Percentiles rank a stretch among this genome's conserved stretches.
Evolutionary conservation across 179 eudicot genomes (phyloP).

Genomic region (Beta corolliflora): DNA sequence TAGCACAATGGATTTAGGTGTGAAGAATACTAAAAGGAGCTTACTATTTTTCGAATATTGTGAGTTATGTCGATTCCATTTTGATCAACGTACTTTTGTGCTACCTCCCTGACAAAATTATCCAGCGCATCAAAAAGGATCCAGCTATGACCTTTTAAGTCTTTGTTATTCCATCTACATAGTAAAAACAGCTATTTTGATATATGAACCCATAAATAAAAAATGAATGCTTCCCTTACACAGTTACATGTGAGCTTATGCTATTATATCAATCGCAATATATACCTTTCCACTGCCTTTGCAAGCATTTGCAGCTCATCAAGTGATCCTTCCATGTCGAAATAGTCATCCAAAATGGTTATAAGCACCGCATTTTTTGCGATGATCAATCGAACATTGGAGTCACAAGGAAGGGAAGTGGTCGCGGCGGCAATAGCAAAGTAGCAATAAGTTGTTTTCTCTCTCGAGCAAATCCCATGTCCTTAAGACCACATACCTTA

Average conservation of each 20-base stretch:
- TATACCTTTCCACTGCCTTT: slow-evolving; percentile 16
- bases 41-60: slow-evolving; percentile 41
- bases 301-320: slow-evolving; percentile 32
- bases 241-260: no score
- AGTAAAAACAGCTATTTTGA: background rate
- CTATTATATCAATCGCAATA: no score
- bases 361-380: slow-evolving; percentile 40
- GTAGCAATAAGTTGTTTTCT: slow-evolving; percentile 42
- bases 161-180: slow-evolving; percentile 47
- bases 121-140: slow-evolving; percentile 48
- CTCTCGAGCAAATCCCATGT: slow-evolving; percentile 55
- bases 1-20: no score
- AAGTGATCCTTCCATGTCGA: slow-evolving; percentile 40
- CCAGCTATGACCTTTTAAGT: slow-evolving; percentile 37
- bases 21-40: background rate
- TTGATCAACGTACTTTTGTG: slow-evolving; percentile 23
- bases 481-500: slow-evolving; percentile 30
- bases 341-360: slow-evolving; percentile 46
- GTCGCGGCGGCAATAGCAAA: slow-evolving; percentile 32
- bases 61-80: slow-evolving; percentile 24
- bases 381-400: slow-evolving; percentile 24
- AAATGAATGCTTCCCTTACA: no score
- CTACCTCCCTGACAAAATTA: slow-evolving; percentile 33
- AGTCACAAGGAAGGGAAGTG: slow-evolving; percentile 21
- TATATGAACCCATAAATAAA: no score